A percentile compares a stretch with the other conserved stretches of the same genome.
These are phyloP conservation scores for Fusarium guadeloupense DNA, from an alignment of 2,329 filamentous ascomycete genomes.

Conservation along the genomic window DNA sequence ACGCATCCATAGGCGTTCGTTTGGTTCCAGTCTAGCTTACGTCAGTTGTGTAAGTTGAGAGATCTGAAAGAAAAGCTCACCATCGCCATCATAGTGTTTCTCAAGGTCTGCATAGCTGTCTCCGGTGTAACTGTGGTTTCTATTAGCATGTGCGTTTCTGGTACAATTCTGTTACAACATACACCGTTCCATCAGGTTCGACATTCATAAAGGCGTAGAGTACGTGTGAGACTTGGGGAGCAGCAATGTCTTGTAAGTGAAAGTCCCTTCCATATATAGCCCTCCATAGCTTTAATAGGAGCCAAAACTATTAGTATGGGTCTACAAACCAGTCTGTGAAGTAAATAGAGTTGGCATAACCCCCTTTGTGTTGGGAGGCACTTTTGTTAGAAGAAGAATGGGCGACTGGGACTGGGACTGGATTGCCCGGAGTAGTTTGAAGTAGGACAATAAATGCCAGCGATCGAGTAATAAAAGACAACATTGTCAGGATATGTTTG, in stretches of 20 bases:
- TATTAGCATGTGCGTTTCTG: not conserved
- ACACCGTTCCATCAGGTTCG: constrained; percentile 75
- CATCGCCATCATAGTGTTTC: constrained; percentile 73
- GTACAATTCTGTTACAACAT: constrained; percentile 42
- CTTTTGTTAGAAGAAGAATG: constrained; percentile 1
- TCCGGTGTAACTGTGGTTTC: constrained; percentile 61
- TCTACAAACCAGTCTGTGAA: constrained; percentile 25
- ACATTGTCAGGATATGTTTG: constrained; percentile 36
- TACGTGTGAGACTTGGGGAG: constrained; percentile 74
- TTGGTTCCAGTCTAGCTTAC: constrained; percentile 13
- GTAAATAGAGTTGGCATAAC: constrained; percentile 31
- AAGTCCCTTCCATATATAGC: constrained; percentile 25
- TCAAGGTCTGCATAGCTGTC: constrained; percentile 76
- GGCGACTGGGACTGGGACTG: constrained; percentile 30
- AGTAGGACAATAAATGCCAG: constrained; percentile 43
- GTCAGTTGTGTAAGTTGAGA: not conserved
- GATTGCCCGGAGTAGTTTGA: constrained; percentile 35
- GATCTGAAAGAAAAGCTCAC: constrained; percentile 42
- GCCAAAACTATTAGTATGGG: constrained; percentile 53
- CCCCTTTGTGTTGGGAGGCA: constrained; percentile 34
- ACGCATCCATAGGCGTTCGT: constrained; percentile 32
- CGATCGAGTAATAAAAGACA: constrained; percentile 37
- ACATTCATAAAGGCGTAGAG: constrained; percentile 86
- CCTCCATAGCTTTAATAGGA: constrained; percentile 38
- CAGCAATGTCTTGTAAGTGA: constrained; percentile 43